Evolutionary conservation across 2,329 filamentous ascomycete species (phyloP), one percentile per base, ranked within the genome.

Genomic region (Colletotrichum lupini): DNA sequence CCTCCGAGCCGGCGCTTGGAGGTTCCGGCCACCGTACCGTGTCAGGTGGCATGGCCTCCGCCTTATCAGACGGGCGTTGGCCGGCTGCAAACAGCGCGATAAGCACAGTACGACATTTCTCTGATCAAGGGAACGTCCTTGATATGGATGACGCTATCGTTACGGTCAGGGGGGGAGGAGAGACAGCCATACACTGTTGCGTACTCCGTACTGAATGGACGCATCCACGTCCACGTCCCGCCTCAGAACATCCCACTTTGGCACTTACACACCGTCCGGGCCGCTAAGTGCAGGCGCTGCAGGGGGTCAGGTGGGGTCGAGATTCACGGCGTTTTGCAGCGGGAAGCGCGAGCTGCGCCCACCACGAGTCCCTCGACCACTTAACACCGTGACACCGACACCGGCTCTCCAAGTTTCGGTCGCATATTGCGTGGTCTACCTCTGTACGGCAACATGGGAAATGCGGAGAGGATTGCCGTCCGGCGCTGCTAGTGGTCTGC

Each of bases 81-180:
- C 28, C 52, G 14, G 67, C 71, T 56, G 67, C 71, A 64, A 49
- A 42, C 61, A 46, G 37, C 55, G 55, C 14, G 67, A 73, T 73
- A 73, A 73, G 67, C 37, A 71, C 67, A 66, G 67, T 66, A 68
- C 67, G 22, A 28, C 42, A 14, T 56, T 49, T 3, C 53, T 8
- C 19, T 22, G 32, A 14, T n/a, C 61, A 16, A 52, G 32, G 60
- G 28, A 55, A 32, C 24, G 49, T 64, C 46, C 61, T 53, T 32
- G 28, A 64, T 24, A 64, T 73, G 66, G 22, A 73, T 73, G 71
- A 70, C 71, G 67, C 71, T 73, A 66, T 57, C 37, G 42, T 61
- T 66, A 57, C 60, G 24, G 56, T 70, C 59, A 62, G 59, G 59
- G 37, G 37, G 6, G 14, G 28, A 28, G 22, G 14, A 5, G 22